Base-by-base conservation (phyloP, 1,139 yeast genomes). In the Scheffersomyces quercinus region DNA sequence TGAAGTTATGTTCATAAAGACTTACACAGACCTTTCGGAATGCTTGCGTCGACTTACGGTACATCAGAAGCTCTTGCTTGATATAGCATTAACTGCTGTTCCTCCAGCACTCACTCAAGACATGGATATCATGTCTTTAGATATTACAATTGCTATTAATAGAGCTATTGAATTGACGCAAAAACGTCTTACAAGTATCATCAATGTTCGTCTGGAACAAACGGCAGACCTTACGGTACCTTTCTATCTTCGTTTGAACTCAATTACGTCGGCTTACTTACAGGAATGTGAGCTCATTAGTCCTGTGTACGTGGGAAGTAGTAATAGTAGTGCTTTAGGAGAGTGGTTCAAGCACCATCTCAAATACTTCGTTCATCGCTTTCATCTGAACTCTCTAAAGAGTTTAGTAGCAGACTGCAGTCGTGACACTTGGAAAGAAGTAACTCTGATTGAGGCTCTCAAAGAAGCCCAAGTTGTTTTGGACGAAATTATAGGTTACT, bases 221-320 rank as follows among this genome's bases (percentile, higher is more conserved):
- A 82, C 82, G 11, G 79, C 88, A 0, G 79, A 75, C 36, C 63
- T 85, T 30, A 64, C 83, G 2, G 66, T 73, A 35, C 69, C 76
- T 7, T 76, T 73, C 50, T 89, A 90, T 61, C 61, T 88, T 43
- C 71, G 82, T 45, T 76, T 89, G 40, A 88, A 84, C 62, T 74
- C 86, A 3, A 69, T 88, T 15, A 81, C 84, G 40, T 79, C 84
- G 1, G 74, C 85, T 20, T 91, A 90, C 58, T 70, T 90, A 32
- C 81, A 81, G 40, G 96, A 89, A 59, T 88, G 97, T 62, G 99
- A 93, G 61, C 73, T 83, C 11, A 81, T 91, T 6, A 83, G 89
- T 37, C 97, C 97, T 0, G 83, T 83, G 28, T 77, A 81, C 36
- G 76, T 80, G 12, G 75, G 81, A 2, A 81, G 80, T 42, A 77